Percentiles rank a stretch among this genome's conserved stretches.
These are phyloP conservation scores for Oryza longistaminata DNA, from an alignment of 176 grass and related monocot genomes.

Conservation along the genomic window DNA sequence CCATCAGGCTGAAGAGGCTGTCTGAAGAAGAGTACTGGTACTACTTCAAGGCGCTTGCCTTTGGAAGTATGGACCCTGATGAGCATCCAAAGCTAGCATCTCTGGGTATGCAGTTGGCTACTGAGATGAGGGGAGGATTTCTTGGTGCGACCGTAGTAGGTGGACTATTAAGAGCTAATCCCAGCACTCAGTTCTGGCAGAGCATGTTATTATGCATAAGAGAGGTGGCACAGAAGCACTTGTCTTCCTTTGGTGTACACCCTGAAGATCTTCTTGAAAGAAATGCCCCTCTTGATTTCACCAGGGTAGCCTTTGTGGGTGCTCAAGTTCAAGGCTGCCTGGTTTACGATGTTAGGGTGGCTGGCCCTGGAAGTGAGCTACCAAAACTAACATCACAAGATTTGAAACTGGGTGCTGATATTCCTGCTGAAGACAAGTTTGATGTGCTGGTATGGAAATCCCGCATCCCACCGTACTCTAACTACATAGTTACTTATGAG, in stretches of 20 bases:
- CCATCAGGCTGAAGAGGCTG: conserved; percentile 41
- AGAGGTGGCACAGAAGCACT: not conserved
- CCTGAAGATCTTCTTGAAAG: not conserved
- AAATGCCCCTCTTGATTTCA: not conserved
- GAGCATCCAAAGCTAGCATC: conserved; percentile 20
- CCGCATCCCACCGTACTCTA: too few species aligned
- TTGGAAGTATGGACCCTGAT: conserved; percentile 44
- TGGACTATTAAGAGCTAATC: conserved; percentile 38
- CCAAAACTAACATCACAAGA: not conserved
- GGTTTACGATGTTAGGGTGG: conserved; percentile 34
- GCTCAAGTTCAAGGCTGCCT: not conserved
- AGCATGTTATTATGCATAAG: not conserved
- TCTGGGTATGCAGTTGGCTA: conserved; percentile 33
- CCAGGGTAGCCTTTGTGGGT: not conserved
- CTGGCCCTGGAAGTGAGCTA: conserved; percentile 7
- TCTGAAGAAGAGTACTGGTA: conserved; percentile 46
- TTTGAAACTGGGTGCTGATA: not conserved
- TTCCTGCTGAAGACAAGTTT: not conserved
- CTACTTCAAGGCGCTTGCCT: conserved; percentile 45
- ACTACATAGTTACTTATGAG: too few species aligned
- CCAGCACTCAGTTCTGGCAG: conserved; percentile 20
- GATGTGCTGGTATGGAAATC: too few species aligned
- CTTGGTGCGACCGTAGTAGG: conserved; percentile 32
- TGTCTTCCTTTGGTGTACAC: not conserved
- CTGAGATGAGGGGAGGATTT: conserved; percentile 20